Conservation (phyloP, 2,329 filamentous ascomycete genomes). For the Xylaria sp. region DNA sequence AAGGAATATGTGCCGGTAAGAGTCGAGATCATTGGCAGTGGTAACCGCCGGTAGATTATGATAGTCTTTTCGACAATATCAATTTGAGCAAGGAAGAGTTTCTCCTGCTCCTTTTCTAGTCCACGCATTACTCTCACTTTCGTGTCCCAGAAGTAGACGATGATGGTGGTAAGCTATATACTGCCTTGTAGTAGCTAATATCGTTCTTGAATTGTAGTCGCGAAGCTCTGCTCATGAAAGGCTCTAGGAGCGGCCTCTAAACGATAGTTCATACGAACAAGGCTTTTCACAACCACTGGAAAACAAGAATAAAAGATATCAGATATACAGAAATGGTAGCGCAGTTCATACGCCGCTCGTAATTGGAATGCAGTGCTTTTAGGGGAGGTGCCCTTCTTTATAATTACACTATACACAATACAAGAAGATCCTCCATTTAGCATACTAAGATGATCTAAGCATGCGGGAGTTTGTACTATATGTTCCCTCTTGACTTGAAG, state of each 20-base stretch:
- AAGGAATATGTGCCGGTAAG: not conserved
- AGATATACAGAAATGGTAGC: not conserved
- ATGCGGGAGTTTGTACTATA: not conserved
- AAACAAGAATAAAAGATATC: not conserved
- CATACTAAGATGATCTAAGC: not conserved
- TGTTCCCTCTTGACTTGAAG: conserved; percentile 10
- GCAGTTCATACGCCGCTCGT: not conserved
- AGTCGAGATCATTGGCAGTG: too few species aligned
- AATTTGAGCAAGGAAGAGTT: too few species aligned
- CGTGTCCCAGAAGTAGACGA: not conserved
- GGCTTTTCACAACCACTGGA: not conserved
- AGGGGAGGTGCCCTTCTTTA: conserved; percentile 5
- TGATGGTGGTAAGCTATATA: not conserved
- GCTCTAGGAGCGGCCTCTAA: not conserved
- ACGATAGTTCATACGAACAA: not conserved
- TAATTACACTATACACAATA: conserved; percentile 32
- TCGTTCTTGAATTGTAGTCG: not conserved
- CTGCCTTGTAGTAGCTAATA: not conserved
- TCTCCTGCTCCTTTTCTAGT: not conserved
- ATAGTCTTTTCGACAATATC: not conserved
- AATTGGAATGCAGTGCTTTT: conserved; percentile 19
- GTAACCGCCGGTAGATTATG: not conserved
- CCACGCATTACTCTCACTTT: too few species aligned
- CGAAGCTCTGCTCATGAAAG: not conserved
- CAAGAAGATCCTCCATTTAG: not conserved